These are phyloP conservation scores for Sarocladium strictum DNA, from an alignment of 2,329 filamentous ascomycete species.

Conservation along the genomic window DNA sequence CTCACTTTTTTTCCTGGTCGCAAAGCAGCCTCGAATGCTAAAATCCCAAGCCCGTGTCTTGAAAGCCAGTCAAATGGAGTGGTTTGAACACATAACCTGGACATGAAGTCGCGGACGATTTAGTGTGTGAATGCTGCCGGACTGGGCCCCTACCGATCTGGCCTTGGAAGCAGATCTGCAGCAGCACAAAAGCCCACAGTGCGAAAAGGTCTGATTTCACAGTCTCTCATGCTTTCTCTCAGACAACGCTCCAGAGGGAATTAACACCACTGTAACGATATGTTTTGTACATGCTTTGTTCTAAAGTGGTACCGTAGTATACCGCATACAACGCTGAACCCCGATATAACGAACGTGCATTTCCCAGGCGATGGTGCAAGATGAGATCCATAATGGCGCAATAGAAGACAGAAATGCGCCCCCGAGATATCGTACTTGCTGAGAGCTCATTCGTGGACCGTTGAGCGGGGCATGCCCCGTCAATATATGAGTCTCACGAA, in stretches of 20 bases:
- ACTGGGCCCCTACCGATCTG: too few relatives aligned
- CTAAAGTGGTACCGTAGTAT: background rate
- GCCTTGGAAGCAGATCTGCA: too few relatives aligned
- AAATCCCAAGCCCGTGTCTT: too few relatives aligned
- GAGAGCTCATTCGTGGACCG: conserved; percentile 21
- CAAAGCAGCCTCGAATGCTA: background rate
- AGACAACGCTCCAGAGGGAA: too few relatives aligned
- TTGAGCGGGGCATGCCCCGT: conserved; percentile 61
- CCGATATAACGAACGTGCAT: background rate
- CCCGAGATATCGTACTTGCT: background rate
- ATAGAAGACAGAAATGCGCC: background rate
- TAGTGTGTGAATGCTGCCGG: too few relatives aligned
- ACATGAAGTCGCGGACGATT: too few relatives aligned
- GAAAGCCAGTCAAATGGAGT: too few relatives aligned
- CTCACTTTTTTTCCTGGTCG: background rate
- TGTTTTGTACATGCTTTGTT: background rate
- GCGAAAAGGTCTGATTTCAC: background rate
- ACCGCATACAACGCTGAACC: background rate
- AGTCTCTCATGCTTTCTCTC: background rate
- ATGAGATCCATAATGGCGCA: background rate
- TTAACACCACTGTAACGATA: background rate
- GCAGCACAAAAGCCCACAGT: too few relatives aligned
- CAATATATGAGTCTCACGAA: too few relatives aligned
- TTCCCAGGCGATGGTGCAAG: background rate
- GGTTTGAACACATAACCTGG: too few relatives aligned